Conservation (phyloP, 1,284 basidiomycete genomes). For the Austropuccinia psidii region DNA sequence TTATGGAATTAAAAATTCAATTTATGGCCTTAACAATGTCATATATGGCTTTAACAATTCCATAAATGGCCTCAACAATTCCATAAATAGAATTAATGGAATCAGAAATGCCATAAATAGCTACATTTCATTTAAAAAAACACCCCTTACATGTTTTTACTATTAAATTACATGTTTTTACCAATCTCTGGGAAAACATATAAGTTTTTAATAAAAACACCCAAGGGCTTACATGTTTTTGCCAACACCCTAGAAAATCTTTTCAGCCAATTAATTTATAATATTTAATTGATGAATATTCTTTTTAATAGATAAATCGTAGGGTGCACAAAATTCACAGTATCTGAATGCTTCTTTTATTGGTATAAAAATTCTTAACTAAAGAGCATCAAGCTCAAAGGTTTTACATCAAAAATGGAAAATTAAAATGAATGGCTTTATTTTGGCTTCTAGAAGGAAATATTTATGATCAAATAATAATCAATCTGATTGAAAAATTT, state of each 20-base stretch:
- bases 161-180: too few relatives aligned
- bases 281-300: too few relatives aligned
- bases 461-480: constrained; percentile 10
- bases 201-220: too few relatives aligned
- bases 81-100: constrained; percentile 29
- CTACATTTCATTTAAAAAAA: background rate
- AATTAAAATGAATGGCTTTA: constrained; percentile 22
- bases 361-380: constrained; percentile 18
- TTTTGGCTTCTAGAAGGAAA: background rate
- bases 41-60: too few relatives aligned
- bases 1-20: too few relatives aligned
- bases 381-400: constrained; percentile 32
- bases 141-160: too few relatives aligned
- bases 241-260: constrained; percentile 15
- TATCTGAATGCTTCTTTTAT: constrained; percentile 32
- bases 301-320: constrained; percentile 22
- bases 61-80: too few relatives aligned
- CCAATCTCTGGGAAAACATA: too few relatives aligned
- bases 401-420: constrained; percentile 13
- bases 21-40: too few relatives aligned
- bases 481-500: constrained; percentile 14
- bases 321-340: constrained; percentile 29
- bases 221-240: background rate
- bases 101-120: background rate
- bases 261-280: constrained; percentile 30